Evolutionary conservation across 176 grass and related monocot species (phyloP).

Genomic region (Triticum monococcum): DNA sequence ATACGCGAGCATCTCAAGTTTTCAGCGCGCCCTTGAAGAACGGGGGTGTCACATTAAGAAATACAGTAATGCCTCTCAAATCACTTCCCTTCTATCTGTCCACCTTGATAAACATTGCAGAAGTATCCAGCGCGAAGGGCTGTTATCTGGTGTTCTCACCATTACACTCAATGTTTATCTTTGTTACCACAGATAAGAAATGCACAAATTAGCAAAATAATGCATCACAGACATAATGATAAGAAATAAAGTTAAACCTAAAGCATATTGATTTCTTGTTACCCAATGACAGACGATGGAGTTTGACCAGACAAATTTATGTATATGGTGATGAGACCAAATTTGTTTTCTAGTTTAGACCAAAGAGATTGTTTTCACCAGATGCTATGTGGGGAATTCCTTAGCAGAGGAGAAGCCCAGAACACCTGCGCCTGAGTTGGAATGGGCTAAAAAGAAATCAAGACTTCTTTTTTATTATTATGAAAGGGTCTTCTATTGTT

Average conservation of each 20-base stretch:
- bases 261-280: background rate
- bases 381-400: background rate
- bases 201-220: background rate
- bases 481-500: background rate
- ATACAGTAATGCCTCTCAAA: constrained; percentile 5
- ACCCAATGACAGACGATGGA: background rate
- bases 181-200: background rate
- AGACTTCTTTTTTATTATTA: background rate
- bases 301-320: background rate
- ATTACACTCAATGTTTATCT: background rate
- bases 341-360: background rate
- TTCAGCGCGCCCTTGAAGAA: background rate
- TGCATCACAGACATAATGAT: background rate
- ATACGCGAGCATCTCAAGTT: background rate
- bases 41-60: background rate
- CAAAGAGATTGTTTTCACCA: background rate
- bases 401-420: background rate
- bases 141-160: background rate
- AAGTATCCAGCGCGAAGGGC: background rate
- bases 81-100: background rate
- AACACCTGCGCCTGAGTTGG: background rate
- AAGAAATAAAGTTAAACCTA: background rate
- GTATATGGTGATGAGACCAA: background rate
- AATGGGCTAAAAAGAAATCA: background rate
- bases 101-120: constrained; percentile 15